Conservation (phyloP, 495 filamentous ascomycete species). For the Penicillium canescens region DNA sequence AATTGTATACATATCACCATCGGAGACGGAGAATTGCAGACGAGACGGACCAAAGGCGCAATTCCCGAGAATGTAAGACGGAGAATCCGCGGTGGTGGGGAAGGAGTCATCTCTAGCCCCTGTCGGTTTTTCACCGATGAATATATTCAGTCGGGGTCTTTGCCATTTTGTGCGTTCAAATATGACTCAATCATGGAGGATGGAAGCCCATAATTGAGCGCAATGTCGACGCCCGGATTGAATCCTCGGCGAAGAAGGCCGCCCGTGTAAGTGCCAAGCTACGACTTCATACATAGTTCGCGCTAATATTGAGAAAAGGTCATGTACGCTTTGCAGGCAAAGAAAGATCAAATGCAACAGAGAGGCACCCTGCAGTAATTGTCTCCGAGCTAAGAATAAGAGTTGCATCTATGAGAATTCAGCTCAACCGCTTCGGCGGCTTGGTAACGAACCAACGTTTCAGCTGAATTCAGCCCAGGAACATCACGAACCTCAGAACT, state of each 20-base stretch:
- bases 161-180: too few relatives aligned
- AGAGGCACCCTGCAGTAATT: slow-evolving; percentile 51
- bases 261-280: slow-evolving; percentile 37
- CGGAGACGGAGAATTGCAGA: slow-evolving; percentile 28
- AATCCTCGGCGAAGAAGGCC: slow-evolving; percentile 49
- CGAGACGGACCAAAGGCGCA: slow-evolving; percentile 29
- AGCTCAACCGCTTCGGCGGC: slow-evolving; percentile 13
- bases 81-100: too few relatives aligned
- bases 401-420: slow-evolving; percentile 42
- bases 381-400: slow-evolving; percentile 41
- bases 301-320: slow-evolving; percentile 14
- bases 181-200: too few relatives aligned
- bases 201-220: neutral
- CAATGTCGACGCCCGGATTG: slow-evolving; percentile 28
- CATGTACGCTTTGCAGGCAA: slow-evolving; percentile 46
- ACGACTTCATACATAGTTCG: neutral
- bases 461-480: neutral
- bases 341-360: slow-evolving; percentile 55
- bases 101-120: too few relatives aligned
- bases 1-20: neutral
- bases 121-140: too few relatives aligned
- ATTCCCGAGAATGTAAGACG: slow-evolving; percentile 2
- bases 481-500: neutral
- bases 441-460: slow-evolving; percentile 1
- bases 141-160: too few relatives aligned